Percentiles rank a stretch among this genome's conserved stretches.
Evolutionary conservation across 306 rosid species (phyloP).

Genomic region (peach (Prunus persica)): DNA sequence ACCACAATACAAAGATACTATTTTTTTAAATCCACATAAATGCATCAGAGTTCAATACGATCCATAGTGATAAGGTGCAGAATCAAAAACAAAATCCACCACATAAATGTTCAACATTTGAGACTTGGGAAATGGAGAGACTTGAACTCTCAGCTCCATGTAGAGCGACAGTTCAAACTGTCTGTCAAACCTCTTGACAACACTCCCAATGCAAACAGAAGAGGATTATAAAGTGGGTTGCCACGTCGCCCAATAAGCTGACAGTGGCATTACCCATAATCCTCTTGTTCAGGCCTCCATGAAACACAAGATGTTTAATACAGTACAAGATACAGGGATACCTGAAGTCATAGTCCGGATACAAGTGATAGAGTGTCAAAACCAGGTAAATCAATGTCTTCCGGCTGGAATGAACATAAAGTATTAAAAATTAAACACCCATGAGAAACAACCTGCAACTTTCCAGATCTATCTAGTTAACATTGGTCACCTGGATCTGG

Average conservation of each 20-base stretch:
- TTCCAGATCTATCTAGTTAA: slow-evolving; percentile 29
- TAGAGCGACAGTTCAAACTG: slow-evolving; percentile 95
- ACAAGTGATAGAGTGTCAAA: slow-evolving; percentile 86
- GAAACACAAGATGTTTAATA: slow-evolving; percentile 8
- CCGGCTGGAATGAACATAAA: slow-evolving; percentile 64
- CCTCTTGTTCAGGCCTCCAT: slow-evolving; percentile 44
- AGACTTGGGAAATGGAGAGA: slow-evolving; percentile 98
- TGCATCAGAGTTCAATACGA: not conserved
- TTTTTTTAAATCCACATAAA: not conserved
- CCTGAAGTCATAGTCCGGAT: slow-evolving; percentile 99
- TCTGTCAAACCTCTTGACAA: slow-evolving; percentile 99
- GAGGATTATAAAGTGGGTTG: slow-evolving; percentile 90
- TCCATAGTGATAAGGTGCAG: not conserved
- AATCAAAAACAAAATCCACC: slow-evolving; percentile 17
- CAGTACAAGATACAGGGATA: slow-evolving; percentile 49
- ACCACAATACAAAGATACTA: slow-evolving; percentile 38
- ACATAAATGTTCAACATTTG: slow-evolving; percentile 29
- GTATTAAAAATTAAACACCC: slow-evolving; percentile 31
- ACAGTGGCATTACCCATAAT: slow-evolving; percentile 97
- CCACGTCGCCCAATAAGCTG: slow-evolving; percentile 97
- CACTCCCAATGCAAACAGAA: slow-evolving; percentile 75
- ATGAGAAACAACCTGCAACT: slow-evolving; percentile 19
- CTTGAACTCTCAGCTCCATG: slow-evolving; percentile 98
- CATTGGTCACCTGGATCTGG: slow-evolving; percentile 70
- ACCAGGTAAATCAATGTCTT: slow-evolving; percentile 90